These are phyloP conservation scores for Pichia sp. DNA, from an alignment of 1,139 yeast species.

Conservation along the genomic window DNA sequence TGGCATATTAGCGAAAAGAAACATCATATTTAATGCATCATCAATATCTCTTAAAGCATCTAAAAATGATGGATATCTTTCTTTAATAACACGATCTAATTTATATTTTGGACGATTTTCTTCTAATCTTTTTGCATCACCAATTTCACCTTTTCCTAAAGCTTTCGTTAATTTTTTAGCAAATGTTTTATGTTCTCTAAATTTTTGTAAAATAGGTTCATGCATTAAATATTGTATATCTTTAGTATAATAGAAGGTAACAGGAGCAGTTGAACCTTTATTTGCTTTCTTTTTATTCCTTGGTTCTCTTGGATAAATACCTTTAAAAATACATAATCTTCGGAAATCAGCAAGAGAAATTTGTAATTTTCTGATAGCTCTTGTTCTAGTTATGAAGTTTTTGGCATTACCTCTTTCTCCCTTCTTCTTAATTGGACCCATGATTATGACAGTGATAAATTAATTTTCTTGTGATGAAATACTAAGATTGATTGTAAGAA, in stretches of 20 bases:
- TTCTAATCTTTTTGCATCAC: slow-evolving; percentile 83
- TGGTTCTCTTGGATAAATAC: slow-evolving; percentile 95
- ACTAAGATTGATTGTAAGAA: background rate
- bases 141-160: slow-evolving; percentile 85
- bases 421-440: slow-evolving; percentile 63
- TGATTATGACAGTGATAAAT: slow-evolving; percentile 7
- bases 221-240: slow-evolving; percentile 93
- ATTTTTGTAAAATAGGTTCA: slow-evolving; percentile 88
- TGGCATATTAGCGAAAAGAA: slow-evolving; percentile 90
- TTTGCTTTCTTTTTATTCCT: slow-evolving; percentile 94
- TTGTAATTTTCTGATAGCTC: slow-evolving; percentile 88
- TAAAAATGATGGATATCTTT: slow-evolving; percentile 88
- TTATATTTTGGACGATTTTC: slow-evolving; percentile 77
- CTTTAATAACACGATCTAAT: slow-evolving; percentile 85
- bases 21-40: slow-evolving; percentile 93
- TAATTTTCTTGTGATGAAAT: no score
- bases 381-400: slow-evolving; percentile 90
- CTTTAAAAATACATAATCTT: slow-evolving; percentile 94
- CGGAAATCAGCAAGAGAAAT: slow-evolving; percentile 97
- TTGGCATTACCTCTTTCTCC: slow-evolving; percentile 86
- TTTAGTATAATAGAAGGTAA: slow-evolving; percentile 87
- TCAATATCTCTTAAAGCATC: slow-evolving; percentile 93
- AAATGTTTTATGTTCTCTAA: slow-evolving; percentile 93
- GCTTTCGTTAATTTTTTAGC: slow-evolving; percentile 87
- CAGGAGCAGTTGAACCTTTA: slow-evolving; percentile 94